These are phyloP conservation scores for Albugo candida DNA, from an alignment of 352 stramenopile species.

Conservation along the genomic window DNA sequence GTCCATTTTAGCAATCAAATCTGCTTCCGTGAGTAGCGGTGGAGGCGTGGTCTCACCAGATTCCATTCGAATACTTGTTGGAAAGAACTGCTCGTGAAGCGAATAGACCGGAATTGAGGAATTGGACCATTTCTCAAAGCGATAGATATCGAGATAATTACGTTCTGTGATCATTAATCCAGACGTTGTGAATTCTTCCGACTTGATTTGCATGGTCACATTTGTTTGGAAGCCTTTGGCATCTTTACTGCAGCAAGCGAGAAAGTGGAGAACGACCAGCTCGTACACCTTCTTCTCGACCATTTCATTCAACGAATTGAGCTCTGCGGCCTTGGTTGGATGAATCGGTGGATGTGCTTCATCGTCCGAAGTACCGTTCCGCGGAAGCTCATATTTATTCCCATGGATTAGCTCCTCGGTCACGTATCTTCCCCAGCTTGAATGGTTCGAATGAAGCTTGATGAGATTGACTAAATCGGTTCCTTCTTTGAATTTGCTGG, in stretches of 20 bases:
- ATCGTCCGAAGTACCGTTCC: constrained; percentile 86
- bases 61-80: constrained; percentile 45
- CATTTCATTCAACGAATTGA: constrained; percentile 45
- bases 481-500: constrained; percentile 92
- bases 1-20: constrained; percentile 91
- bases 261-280: constrained; percentile 94
- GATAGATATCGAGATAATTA: constrained; percentile 92
- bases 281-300: constrained; percentile 93
- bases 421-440: constrained; percentile 68
- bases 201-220: constrained; percentile 71
- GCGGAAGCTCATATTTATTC: constrained; percentile 64
- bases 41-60: constrained; percentile 68
- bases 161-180: constrained; percentile 82
- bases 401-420: constrained; percentile 25
- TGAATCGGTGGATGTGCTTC: constrained; percentile 98
- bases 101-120: constrained; percentile 75
- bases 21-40: constrained; percentile 77
- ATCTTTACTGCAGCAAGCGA: constrained; percentile 95
- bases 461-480: constrained; percentile 79
- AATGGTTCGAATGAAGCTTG: constrained; percentile 40
- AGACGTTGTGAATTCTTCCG: constrained; percentile 73
- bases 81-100: constrained; percentile 48
- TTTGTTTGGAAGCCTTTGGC: constrained; percentile 79
- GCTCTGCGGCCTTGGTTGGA: constrained; percentile 86
- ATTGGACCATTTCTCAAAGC: constrained; percentile 84